phyloP scores from a whole-genome alignment of 148 eudicot species.

The Chenopodium quinoa region DNA sequence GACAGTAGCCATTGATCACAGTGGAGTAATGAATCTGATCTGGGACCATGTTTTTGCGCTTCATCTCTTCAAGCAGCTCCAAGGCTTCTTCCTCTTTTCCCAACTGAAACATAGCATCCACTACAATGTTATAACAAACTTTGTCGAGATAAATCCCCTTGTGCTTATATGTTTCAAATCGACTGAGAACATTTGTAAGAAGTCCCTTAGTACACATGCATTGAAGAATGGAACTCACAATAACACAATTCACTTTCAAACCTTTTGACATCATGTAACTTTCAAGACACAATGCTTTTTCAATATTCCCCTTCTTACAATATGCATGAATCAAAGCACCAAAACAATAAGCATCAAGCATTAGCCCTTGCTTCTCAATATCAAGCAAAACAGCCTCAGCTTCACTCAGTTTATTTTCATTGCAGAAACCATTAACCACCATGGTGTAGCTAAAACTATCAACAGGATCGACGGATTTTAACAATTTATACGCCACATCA shows the following conservation, averaged over 20 bases:
- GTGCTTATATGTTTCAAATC: slow-evolving; percentile 28
- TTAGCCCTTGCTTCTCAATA: slow-evolving; percentile 45
- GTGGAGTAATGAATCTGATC: slow-evolving; percentile 71
- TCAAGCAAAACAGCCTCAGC: slow-evolving; percentile 55
- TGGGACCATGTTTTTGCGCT: slow-evolving; percentile 35
- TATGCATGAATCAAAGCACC: slow-evolving; percentile 51
- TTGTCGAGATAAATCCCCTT: slow-evolving; percentile 50
- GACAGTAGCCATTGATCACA: slow-evolving; percentile 57
- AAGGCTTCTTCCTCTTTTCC: slow-evolving; percentile 57
- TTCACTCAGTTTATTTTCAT: slow-evolving; percentile 46
- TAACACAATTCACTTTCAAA: slow-evolving; percentile 48
- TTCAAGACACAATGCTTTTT: slow-evolving; percentile 41
- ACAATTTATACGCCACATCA: slow-evolving; percentile 42
- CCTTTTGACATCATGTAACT: slow-evolving; percentile 51
- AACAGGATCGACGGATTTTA: slow-evolving; percentile 32
- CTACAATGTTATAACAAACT: slow-evolving; percentile 45
- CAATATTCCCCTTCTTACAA: slow-evolving; percentile 42
- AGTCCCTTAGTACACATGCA: slow-evolving; percentile 46
- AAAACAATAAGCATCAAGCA: slow-evolving; percentile 41
- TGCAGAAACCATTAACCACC: slow-evolving; percentile 60
- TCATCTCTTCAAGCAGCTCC: slow-evolving; percentile 56
- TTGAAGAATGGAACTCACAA: slow-evolving; percentile 47
- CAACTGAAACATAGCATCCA: slow-evolving; percentile 52
- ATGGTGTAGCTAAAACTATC: slow-evolving; percentile 44
- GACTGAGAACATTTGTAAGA: slow-evolving; percentile 36